phyloP scores from a whole-genome alignment of 805 yeast genomes.

The Starmerella etchellsii region DNA sequence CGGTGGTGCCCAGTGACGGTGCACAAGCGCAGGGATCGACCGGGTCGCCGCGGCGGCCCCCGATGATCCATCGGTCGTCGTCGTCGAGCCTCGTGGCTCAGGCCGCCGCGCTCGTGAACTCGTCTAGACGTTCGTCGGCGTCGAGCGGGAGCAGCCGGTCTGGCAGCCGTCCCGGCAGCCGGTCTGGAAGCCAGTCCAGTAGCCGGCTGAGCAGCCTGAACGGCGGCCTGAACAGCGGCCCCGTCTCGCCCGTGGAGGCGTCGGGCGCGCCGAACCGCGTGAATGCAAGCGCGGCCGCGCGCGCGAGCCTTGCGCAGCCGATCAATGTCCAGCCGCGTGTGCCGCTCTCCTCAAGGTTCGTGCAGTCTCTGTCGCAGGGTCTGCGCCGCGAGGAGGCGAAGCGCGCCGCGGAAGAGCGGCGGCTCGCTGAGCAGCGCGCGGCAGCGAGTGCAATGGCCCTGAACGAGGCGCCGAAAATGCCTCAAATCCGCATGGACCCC shows the following conservation, averaged over 20 bases:
- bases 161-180: too few relatives aligned
- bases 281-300: constrained; percentile 19
- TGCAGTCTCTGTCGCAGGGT: constrained; percentile 13
- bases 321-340: constrained; percentile 15
- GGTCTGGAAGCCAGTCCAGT: too few relatives aligned
- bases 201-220: not conserved
- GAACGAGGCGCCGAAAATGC: too few relatives aligned
- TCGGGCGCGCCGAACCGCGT: too few relatives aligned
- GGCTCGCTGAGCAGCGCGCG: too few relatives aligned
- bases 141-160: too few relatives aligned
- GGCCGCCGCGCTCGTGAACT: not conserved
- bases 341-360: constrained; percentile 15
- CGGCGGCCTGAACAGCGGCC: not conserved
- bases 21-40: not conserved
- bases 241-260: too few relatives aligned
- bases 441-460: too few relatives aligned
- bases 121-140: too few relatives aligned
- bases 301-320: constrained; percentile 14
- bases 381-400: constrained; percentile 10
- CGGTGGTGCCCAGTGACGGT: not conserved
- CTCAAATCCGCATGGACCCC: too few relatives aligned
- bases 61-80: not conserved
- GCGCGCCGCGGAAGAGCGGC: too few relatives aligned
- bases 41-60: not conserved
- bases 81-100: not conserved